These are phyloP conservation scores for Artemisia tridentata DNA, from an alignment of 129 eudicot species.

Conservation along the genomic window DNA sequence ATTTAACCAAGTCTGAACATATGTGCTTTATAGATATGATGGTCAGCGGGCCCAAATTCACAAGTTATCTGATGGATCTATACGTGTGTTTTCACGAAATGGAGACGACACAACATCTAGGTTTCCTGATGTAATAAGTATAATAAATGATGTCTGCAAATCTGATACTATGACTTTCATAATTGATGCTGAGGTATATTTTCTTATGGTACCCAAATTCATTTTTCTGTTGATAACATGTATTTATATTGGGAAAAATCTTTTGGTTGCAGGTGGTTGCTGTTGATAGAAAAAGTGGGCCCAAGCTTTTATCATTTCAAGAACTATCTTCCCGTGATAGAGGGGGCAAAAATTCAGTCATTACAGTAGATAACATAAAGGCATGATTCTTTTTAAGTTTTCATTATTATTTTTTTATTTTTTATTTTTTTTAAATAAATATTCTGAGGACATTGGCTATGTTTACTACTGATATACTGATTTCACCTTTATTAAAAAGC, in stretches of 20 bases:
- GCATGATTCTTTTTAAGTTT: slow-evolving; percentile 36
- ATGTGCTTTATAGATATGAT: slow-evolving; percentile 64
- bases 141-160: slow-evolving; percentile 60
- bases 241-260: neutral
- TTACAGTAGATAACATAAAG: slow-evolving; percentile 77
- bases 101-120: slow-evolving; percentile 90
- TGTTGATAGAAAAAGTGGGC: slow-evolving; percentile 66
- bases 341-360: slow-evolving; percentile 73
- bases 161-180: slow-evolving; percentile 59
- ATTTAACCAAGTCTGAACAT: too few relatives aligned
- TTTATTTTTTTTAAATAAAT: neutral
- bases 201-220: slow-evolving; percentile 9
- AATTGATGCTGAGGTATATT: slow-evolving; percentile 87
- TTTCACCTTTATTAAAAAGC: slow-evolving; percentile 7
- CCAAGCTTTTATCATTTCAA: slow-evolving; percentile 90
- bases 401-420: too few relatives aligned
- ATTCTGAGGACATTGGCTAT: neutral
- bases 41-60: slow-evolving; percentile 99
- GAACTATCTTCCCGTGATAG: slow-evolving; percentile 93
- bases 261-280: slow-evolving; percentile 77
- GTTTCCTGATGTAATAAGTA: slow-evolving; percentile 77
- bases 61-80: slow-evolving; percentile 70
- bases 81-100: slow-evolving; percentile 84
- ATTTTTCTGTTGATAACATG: neutral
- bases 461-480: slow-evolving; percentile 3